A percentile compares a stretch with the other conserved stretches of the same genome.
Evolutionary conservation across 176 grass and related monocot genomes (phyloP).

Genomic region (Oryza nivara): DNA sequence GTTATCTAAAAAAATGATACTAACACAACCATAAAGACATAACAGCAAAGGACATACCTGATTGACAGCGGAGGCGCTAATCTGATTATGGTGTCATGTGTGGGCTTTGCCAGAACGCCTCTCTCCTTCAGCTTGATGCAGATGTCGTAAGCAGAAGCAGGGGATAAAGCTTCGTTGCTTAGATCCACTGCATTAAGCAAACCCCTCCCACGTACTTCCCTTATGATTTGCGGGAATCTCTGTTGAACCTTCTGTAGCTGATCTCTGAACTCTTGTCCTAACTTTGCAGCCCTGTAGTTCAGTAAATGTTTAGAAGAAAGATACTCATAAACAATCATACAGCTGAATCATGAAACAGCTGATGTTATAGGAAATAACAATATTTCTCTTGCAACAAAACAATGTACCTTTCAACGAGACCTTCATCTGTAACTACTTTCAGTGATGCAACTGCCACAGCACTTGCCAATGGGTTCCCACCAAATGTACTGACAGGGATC

Average conservation of each 20-base stretch:
- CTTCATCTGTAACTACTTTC: constrained; percentile 86
- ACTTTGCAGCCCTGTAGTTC: constrained; percentile 59
- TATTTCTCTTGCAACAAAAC: constrained; percentile 14
- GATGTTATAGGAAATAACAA: background rate
- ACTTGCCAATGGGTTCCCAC: constrained; percentile 95
- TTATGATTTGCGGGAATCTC: constrained; percentile 82
- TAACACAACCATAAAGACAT: background rate
- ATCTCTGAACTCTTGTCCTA: constrained; percentile 76
- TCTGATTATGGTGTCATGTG: constrained; percentile 90
- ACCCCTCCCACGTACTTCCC: constrained; percentile 80
- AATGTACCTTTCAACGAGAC: constrained; percentile 75
- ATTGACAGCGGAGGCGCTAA: constrained; percentile 82
- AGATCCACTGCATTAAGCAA: constrained; percentile 92
- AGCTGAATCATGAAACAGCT: background rate
- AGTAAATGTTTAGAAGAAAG: constrained; percentile 9
- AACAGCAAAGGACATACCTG: constrained; percentile 48
- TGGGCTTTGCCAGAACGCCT: constrained; percentile 94
- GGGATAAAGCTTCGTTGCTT: constrained; percentile 61
- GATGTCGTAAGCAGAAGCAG: constrained; percentile 87
- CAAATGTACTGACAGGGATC: constrained; percentile 77
- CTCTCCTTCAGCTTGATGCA: constrained; percentile 97
- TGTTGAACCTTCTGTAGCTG: constrained; percentile 67
- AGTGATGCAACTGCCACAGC: constrained; percentile 89
- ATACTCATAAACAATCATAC: background rate
- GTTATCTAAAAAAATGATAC: no score